phyloP scores from a whole-genome alignment of 2,329 filamentous ascomycete species.

The Diaporthe vaccinii region DNA sequence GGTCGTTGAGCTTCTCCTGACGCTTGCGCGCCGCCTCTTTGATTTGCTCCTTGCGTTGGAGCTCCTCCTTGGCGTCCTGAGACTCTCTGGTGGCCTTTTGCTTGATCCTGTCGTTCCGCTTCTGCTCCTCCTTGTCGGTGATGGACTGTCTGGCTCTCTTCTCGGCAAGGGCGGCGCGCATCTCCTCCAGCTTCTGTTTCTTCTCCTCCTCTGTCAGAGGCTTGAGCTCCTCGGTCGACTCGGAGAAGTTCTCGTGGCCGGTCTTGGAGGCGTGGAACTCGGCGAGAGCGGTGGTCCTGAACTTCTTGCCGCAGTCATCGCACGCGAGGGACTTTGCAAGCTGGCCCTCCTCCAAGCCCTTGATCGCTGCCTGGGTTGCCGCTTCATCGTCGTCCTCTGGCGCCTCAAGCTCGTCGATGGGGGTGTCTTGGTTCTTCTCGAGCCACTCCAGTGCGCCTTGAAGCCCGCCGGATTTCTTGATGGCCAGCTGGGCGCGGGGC shows the following conservation, averaged over 20 bases:
- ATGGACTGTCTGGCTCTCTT: slow-evolving; percentile 79
- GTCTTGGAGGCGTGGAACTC: slow-evolving; percentile 94
- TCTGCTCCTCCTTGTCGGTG: slow-evolving; percentile 84
- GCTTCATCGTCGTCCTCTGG: slow-evolving; percentile 59
- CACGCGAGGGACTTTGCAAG: slow-evolving; percentile 87
- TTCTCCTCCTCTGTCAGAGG: slow-evolving; percentile 94
- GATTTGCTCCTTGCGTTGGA: slow-evolving; percentile 86
- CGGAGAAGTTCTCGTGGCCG: slow-evolving; percentile 90
- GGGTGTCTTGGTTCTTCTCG: slow-evolving; percentile 89
- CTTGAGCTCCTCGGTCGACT: slow-evolving; percentile 92
- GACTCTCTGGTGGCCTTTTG: slow-evolving; percentile 90
- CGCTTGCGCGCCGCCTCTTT: slow-evolving; percentile 91
- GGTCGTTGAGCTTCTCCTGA: slow-evolving; percentile 87
- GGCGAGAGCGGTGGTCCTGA: slow-evolving; percentile 84
- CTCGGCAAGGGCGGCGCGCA: slow-evolving; percentile 77
- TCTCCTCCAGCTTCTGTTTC: slow-evolving; percentile 80
- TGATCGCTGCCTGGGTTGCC: slow-evolving; percentile 52
- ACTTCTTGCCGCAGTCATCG: slow-evolving; percentile 94
- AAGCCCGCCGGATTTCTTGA: slow-evolving; percentile 85
- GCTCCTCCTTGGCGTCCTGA: slow-evolving; percentile 90
- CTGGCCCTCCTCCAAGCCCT: slow-evolving; percentile 75
- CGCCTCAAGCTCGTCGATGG: slow-evolving; percentile 82
- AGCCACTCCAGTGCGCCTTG: slow-evolving; percentile 95
- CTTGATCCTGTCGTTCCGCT: slow-evolving; percentile 87
- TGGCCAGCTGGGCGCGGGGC: slow-evolving; percentile 83